Evolutionary conservation across 495 filamentous ascomycete species (phyloP).

Genomic region (Letharia columbiana): DNA sequence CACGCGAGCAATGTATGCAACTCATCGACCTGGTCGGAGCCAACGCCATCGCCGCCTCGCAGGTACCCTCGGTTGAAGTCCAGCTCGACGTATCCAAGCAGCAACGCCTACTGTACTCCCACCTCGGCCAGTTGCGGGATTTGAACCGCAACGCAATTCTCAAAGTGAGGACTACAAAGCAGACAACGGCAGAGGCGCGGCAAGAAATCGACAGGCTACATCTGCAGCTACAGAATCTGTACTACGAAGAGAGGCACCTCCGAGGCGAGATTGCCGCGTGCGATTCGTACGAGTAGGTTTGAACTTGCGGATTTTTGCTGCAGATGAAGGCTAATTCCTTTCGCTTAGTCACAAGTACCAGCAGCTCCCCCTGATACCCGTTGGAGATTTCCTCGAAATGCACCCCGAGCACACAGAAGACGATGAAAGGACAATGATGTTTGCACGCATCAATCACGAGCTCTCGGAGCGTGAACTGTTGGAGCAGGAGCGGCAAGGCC

Average conservation of each 20-base stretch:
- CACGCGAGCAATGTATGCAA: constrained; percentile 63
- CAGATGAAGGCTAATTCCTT: background rate
- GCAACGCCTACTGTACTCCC: constrained; percentile 70
- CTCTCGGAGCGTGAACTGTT: constrained; percentile 74
- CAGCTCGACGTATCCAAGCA: constrained; percentile 60
- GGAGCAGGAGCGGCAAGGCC: constrained; percentile 75
- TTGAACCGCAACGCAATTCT: constrained; percentile 75
- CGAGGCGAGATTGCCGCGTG: constrained; percentile 85
- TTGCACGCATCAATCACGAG: constrained; percentile 88
- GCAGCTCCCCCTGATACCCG: constrained; percentile 71
- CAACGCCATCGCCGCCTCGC: constrained; percentile 33
- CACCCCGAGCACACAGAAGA: constrained; percentile 64
- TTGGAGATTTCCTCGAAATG: constrained; percentile 71
- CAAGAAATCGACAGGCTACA: constrained; percentile 88
- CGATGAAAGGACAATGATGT: constrained; percentile 73
- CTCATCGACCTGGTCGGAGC: constrained; percentile 55
- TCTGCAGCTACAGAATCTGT: constrained; percentile 87
- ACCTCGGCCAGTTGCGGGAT: constrained; percentile 72
- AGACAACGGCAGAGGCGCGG: constrained; percentile 72
- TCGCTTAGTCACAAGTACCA: constrained; percentile 71
- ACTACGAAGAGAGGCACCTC: constrained; percentile 90
- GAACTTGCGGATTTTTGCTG: background rate
- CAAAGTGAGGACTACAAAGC: constrained; percentile 76
- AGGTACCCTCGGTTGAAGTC: constrained; percentile 38
- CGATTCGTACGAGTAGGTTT: constrained; percentile 76